A percentile compares a stretch with the other conserved stretches of the same genome.
phyloP scores from a whole-genome alignment of 176 grass and related monocot species.

The Elymus sibiricus region DNA sequence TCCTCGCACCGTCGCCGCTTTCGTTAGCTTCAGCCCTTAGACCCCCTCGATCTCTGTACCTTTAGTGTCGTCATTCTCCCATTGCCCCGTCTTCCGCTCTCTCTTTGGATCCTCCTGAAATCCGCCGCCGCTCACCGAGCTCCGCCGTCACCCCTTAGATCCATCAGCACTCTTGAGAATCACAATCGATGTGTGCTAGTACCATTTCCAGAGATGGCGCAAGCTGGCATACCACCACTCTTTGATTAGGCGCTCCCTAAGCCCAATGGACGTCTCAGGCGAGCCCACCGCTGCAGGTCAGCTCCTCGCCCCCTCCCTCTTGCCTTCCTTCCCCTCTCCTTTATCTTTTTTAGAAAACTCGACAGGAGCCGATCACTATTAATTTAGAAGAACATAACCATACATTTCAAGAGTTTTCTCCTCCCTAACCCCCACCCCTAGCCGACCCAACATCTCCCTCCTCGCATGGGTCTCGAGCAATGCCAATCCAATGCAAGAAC shows the following conservation, averaged over 20 bases:
- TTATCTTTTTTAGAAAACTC: neutral
- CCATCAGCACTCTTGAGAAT: no score
- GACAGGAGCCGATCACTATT: neutral
- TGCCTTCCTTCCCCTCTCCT: neutral
- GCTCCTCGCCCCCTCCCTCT: no score
- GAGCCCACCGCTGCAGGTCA: no score
- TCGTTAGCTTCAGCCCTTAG: neutral
- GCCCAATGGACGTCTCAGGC: neutral
- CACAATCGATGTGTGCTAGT: neutral
- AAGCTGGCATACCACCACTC: neutral
- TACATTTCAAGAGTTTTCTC: neutral
- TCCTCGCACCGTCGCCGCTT: neutral
- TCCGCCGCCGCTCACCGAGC: neutral
- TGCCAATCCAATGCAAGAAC: neutral
- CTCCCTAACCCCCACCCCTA: neutral
- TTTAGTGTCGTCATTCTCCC: neutral
- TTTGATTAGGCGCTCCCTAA: neutral
- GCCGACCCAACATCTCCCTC: neutral
- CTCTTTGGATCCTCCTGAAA: neutral
- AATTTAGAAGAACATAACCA: neutral
- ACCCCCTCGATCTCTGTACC: neutral
- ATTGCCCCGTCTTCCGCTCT: accelerated
- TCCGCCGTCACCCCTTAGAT: neutral
- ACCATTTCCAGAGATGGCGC: no score
- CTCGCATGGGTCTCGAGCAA: neutral